Evolutionary conservation across 2,329 filamentous ascomycete species (phyloP).

Genomic region (Verticillium zaregamsianum): DNA sequence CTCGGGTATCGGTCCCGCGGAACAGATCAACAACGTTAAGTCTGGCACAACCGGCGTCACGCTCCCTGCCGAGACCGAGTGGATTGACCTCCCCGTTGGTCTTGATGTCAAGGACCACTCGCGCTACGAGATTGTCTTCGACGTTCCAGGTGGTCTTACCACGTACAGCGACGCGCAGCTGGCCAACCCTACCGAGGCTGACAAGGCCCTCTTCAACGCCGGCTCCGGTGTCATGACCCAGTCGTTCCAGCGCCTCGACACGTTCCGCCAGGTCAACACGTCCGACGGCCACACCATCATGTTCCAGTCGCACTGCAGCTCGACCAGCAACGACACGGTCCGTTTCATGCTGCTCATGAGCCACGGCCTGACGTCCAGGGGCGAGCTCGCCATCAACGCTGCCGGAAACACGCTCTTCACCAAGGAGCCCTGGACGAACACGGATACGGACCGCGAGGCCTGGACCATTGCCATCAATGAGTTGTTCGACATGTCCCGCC

Average conservation of each 20-base stretch:
- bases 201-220: conserved; percentile 15
- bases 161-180: conserved; percentile 12
- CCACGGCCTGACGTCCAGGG: conserved; percentile 18
- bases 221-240: conserved; percentile 18
- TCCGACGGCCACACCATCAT: conserved; percentile 18
- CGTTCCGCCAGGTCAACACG: conserved; percentile 17
- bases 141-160: conserved; percentile 11
- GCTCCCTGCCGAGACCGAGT: conserved; percentile 44
- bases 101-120: conserved; percentile 54
- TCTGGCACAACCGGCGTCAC: conserved; percentile 37
- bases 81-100: conserved; percentile 57
- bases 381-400: conserved; percentile 16
- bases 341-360: conserved; percentile 17
- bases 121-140: conserved; percentile 15
- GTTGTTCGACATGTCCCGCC: conserved; percentile 5
- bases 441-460: conserved; percentile 15
- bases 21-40: conserved; percentile 42
- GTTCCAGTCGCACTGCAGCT: conserved; percentile 18
- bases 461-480: conserved; percentile 9
- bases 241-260: conserved; percentile 16
- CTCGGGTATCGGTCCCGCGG: conserved; percentile 47
- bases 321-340: conserved; percentile 13
- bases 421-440: conserved; percentile 16
- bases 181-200: conserved; percentile 6
- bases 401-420: conserved; percentile 17